Evolutionary conservation across 1,284 basidiomycete genomes (phyloP).

Genomic region (Cryptococcus wingfieldii): DNA sequence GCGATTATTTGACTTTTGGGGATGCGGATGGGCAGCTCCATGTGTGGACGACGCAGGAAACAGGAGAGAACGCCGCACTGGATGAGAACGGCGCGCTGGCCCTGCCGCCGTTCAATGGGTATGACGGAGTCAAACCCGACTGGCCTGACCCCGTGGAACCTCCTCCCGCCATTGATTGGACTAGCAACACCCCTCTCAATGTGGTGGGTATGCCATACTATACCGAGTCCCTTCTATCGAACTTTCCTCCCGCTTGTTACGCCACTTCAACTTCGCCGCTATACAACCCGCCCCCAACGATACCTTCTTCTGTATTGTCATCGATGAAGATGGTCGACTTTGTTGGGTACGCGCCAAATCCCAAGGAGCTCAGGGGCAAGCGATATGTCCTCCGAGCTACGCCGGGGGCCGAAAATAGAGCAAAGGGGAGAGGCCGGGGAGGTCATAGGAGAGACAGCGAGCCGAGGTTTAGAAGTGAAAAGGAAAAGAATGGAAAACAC

Average conservation of each 20-base stretch:
- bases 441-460: conserved; percentile 46
- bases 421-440: conserved; percentile 12
- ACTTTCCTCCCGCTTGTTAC: conserved; percentile 55
- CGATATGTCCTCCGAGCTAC: conserved; percentile 63
- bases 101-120: conserved; percentile 75
- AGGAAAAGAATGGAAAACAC: conserved; percentile 51
- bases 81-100: conserved; percentile 32
- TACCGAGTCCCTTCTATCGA: conserved; percentile 69
- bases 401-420: conserved; percentile 30
- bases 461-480: conserved; percentile 77
- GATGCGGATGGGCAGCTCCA: conserved; percentile 84
- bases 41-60: conserved; percentile 69
- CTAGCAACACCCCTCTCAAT: conserved; percentile 78
- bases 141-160: conserved; percentile 74
- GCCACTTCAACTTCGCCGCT: conserved; percentile 50
- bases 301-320: conserved; percentile 70
- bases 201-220: conserved; percentile 88
- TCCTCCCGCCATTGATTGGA: conserved; percentile 72
- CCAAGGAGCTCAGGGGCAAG: conserved; percentile 74
- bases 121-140: conserved; percentile 71
- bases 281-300: conserved; percentile 60
- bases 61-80: conserved; percentile 54
- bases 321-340: conserved; percentile 83
- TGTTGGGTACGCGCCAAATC: conserved; percentile 78
- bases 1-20: conserved; percentile 87